Evolutionary conservation across 2,329 filamentous ascomycete genomes (phyloP).

Genomic region (Sclerotinia glacialis): DNA sequence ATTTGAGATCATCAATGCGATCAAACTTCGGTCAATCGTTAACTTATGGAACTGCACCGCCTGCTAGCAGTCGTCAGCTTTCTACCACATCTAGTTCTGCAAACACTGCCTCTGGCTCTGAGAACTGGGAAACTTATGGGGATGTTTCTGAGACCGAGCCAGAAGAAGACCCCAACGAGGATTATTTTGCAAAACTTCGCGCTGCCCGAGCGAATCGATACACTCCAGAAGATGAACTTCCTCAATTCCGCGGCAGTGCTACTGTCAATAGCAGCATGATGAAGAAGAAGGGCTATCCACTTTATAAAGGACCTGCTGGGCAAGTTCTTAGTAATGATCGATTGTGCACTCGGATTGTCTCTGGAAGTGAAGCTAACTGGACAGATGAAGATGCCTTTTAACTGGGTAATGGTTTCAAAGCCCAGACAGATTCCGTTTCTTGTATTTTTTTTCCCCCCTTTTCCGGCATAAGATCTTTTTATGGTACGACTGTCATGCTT

Average conservation of each 20-base stretch:
- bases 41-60: conserved; percentile 33
- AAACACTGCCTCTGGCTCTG: conserved; percentile 75
- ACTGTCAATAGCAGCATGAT: conserved; percentile 42
- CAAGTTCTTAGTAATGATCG: conserved; percentile 50
- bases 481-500: conserved; percentile 12
- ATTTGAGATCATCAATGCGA: conserved; percentile 46
- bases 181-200: conserved; percentile 81
- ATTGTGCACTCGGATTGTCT: conserved; percentile 62
- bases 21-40: conserved; percentile 38
- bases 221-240: conserved; percentile 45
- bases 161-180: conserved; percentile 73
- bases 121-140: conserved; percentile 98
- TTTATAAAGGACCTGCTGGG: conserved; percentile 47
- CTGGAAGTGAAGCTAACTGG: conserved; percentile 60
- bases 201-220: conserved; percentile 66
- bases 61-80: conserved; percentile 57
- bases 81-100: conserved; percentile 64
- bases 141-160: conserved; percentile 77
- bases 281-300: conserved; percentile 57
- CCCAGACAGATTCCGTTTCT: conserved; percentile 13
- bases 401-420: neutral
- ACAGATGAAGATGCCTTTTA: conserved; percentile 62
- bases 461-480: conserved; percentile 19
- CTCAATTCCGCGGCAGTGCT: conserved; percentile 28
- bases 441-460: conserved; percentile 17